Conservation (phyloP, 139 green algal species). For the Tetraselmis chui region DNA sequence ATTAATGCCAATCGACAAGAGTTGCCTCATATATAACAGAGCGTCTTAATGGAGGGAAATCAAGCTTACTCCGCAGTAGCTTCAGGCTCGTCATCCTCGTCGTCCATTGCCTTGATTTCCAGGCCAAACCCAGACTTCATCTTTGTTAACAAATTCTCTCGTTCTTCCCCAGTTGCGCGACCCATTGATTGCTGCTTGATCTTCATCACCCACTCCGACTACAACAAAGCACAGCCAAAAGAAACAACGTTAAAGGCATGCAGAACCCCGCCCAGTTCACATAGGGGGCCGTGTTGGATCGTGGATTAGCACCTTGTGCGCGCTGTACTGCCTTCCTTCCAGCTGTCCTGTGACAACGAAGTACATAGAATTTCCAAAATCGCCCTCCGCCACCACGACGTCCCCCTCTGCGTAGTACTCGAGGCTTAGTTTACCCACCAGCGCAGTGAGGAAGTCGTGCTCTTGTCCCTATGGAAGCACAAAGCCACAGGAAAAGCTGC, state of each 20-base stretch:
- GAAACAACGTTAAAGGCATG: background rate
- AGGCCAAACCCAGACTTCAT: too few species aligned
- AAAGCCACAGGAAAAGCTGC: too few species aligned
- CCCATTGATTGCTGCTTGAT: too few species aligned
- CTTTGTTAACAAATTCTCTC: too few species aligned
- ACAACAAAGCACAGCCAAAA: background rate
- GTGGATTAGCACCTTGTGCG: too few species aligned
- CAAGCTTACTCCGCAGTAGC: background rate
- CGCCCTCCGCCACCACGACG: conserved; percentile 23
- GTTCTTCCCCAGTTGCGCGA: too few species aligned
- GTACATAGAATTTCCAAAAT: conserved; percentile 40
- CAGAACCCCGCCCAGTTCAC: background rate
- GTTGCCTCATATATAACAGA: too few species aligned
- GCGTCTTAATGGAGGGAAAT: background rate
- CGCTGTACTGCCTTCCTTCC: conserved; percentile 21
- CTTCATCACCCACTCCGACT: too few species aligned
- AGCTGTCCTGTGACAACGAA: conserved; percentile 34
- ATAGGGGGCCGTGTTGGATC: too few species aligned
- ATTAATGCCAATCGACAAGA: background rate
- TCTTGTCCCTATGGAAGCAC: conserved; percentile 23
- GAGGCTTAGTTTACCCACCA: conserved; percentile 36
- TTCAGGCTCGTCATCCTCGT: background rate
- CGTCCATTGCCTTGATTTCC: too few species aligned
- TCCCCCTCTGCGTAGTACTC: conserved; percentile 35
- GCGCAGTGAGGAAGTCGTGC: conserved; percentile 38